These are phyloP conservation scores for Porphyrellus cyaneotinctus DNA, from an alignment of 768 basidiomycete species.

Conservation along the genomic window DNA sequence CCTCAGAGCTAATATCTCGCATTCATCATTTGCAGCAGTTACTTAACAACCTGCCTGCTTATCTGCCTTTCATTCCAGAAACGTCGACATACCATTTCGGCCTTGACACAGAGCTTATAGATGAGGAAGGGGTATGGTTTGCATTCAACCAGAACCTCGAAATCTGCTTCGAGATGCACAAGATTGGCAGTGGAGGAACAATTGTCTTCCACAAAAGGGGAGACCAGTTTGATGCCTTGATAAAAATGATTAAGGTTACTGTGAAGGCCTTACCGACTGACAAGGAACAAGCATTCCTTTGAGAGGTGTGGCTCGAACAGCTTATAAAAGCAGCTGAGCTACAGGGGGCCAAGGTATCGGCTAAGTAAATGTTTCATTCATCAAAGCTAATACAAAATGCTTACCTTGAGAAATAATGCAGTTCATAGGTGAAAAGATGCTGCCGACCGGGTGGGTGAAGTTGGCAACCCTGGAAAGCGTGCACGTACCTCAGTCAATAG, in stretches of 20 bases:
- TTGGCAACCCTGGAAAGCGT: too few relatives aligned
- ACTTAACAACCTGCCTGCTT: background rate
- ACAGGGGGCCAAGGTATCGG: background rate
- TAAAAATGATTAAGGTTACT: background rate
- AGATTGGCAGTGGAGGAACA: too few relatives aligned
- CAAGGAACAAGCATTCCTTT: background rate
- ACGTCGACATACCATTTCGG: background rate
- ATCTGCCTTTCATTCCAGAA: background rate
- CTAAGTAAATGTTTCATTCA: background rate
- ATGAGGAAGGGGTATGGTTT: background rate
- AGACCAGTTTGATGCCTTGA: background rate
- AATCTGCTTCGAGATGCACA: background rate
- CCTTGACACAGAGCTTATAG: background rate
- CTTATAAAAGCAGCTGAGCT: background rate
- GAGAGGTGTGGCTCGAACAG: background rate
- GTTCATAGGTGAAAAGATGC: background rate
- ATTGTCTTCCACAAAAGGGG: background rate
- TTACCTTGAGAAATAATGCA: too few relatives aligned
- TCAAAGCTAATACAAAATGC: too few relatives aligned
- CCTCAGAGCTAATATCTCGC: background rate
- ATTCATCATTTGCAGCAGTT: background rate
- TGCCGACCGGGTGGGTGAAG: too few relatives aligned
- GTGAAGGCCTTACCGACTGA: background rate
- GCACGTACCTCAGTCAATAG: too few relatives aligned
- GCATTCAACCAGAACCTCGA: background rate